phyloP scores from a whole-genome alignment of 176 grass and related monocot genomes.

The Thinopyrum elongatum region DNA sequence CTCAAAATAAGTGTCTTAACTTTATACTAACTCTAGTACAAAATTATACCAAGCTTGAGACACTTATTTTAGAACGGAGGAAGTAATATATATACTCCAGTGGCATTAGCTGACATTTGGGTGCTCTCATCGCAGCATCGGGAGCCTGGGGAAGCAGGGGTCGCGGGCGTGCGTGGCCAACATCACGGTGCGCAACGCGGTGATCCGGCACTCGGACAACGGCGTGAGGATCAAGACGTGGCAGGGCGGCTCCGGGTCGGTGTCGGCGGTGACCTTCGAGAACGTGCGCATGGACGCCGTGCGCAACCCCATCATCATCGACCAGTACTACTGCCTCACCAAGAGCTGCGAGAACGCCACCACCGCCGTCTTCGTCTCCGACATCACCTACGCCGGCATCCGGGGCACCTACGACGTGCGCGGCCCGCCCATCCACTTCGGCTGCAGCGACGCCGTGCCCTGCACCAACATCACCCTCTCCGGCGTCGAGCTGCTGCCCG shows the following conservation, averaged over 20 bases:
- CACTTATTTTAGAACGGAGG: too few relatives aligned
- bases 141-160: slow-evolving; percentile 58
- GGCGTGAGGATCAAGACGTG: slow-evolving; percentile 98
- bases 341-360: slow-evolving; percentile 74
- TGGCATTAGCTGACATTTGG: not conserved
- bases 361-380: slow-evolving; percentile 64
- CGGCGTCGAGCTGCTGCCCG: slow-evolving; percentile 71
- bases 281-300: slow-evolving; percentile 88
- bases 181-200: slow-evolving; percentile 68
- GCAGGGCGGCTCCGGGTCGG: slow-evolving; percentile 87
- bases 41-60: too few relatives aligned
- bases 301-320: slow-evolving; percentile 96
- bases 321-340: slow-evolving; percentile 95
- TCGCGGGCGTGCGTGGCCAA: slow-evolving; percentile 75
- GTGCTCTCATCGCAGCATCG: slow-evolving; percentile 44
- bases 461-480: slow-evolving; percentile 91
- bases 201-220: slow-evolving; percentile 85
- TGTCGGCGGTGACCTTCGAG: slow-evolving; percentile 67
- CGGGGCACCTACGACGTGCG: slow-evolving; percentile 79
- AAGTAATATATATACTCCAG: too few relatives aligned
- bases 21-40: too few relatives aligned
- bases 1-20: too few relatives aligned
- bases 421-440: slow-evolving; percentile 79
- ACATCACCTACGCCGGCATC: slow-evolving; percentile 67
- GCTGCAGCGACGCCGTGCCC: slow-evolving; percentile 86